These are phyloP conservation scores for Paraphoma sp. DNA, from an alignment of 2,329 filamentous ascomycete species.

Conservation along the genomic window DNA sequence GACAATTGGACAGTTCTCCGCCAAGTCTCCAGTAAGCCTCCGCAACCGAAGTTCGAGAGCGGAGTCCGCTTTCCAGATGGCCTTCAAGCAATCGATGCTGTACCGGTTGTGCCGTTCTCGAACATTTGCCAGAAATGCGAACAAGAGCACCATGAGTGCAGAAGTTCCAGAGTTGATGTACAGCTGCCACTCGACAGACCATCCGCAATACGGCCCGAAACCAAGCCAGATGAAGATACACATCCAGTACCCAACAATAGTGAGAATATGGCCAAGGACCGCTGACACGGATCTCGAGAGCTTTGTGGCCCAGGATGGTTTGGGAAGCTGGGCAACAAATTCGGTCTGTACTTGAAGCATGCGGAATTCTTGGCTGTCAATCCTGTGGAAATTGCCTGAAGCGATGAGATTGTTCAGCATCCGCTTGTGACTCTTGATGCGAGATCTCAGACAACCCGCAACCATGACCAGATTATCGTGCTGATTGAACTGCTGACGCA, in stretches of 20 bases:
- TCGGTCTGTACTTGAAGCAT: neutral
- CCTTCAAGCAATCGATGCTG: neutral
- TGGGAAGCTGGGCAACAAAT: neutral
- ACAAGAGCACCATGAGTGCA: constrained; percentile 6
- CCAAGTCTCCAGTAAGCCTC: neutral
- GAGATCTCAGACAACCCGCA: constrained; percentile 4
- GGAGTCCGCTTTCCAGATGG: constrained; percentile 7
- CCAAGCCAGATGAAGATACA: constrained; percentile 7
- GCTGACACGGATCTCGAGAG: neutral
- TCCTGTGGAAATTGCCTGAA: neutral
- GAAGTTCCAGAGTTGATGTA: constrained; percentile 9
- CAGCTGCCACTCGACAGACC: constrained; percentile 7
- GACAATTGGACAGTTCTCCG: neutral
- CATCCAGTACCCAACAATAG: constrained; percentile 3
- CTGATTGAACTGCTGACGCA: constrained; percentile 10
- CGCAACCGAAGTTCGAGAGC: constrained; percentile 7
- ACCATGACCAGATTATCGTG: constrained; percentile 10
- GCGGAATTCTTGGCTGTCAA: neutral
- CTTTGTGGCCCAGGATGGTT: neutral
- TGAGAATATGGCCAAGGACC: constrained; percentile 6
- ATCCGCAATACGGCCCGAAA: constrained; percentile 5
- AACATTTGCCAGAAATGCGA: constrained; percentile 6
- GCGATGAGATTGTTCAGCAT: constrained; percentile 3
- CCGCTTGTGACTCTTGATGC: constrained; percentile 5
- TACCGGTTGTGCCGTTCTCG: constrained; percentile 6